phyloP scores from a whole-genome alignment of 352 stramenopile genomes.

The Globisporangium apiculatum region DNA sequence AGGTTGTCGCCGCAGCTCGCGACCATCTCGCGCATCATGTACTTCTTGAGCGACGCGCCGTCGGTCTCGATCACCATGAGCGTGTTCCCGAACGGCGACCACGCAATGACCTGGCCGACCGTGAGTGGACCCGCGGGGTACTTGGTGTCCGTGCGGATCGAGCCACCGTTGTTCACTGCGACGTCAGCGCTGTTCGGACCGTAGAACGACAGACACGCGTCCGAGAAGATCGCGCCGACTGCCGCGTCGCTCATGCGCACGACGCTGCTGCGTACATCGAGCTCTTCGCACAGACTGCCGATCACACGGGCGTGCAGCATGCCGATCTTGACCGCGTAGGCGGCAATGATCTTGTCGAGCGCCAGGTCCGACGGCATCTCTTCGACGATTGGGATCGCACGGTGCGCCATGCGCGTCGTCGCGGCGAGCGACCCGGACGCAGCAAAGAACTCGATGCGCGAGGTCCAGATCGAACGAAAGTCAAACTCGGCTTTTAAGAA shows the following conservation, averaged over 20 bases:
- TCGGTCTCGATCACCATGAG: slow-evolving; percentile 14
- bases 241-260: too few species aligned
- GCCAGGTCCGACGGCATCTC: slow-evolving; percentile 41
- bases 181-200: slow-evolving; percentile 4
- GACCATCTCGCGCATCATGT: slow-evolving; percentile 41
- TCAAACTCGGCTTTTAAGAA: slow-evolving; percentile 73
- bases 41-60: slow-evolving; percentile 52
- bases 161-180: too few species aligned
- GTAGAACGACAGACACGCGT: slow-evolving; percentile 45
- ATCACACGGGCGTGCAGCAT: background rate
- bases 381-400: slow-evolving; percentile 44
- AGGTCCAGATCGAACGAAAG: slow-evolving; percentile 63
- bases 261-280: too few species aligned
- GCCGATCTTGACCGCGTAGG: slow-evolving; percentile 33
- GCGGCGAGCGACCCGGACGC: slow-evolving; percentile 7
- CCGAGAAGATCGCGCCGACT: slow-evolving; percentile 35
- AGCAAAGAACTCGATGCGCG: slow-evolving; percentile 48
- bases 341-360: slow-evolving; percentile 44
- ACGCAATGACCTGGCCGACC: too few species aligned
- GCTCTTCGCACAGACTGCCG: background rate
- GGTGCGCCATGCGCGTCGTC: slow-evolving; percentile 41
- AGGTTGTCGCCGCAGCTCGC: slow-evolving; percentile 35
- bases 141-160: too few species aligned
- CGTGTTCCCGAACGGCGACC: slow-evolving; percentile 8
- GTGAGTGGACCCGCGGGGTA: too few species aligned